Evolutionary conservation across 2,329 filamentous ascomycete genomes (phyloP).

Genomic region (Claviceps quebecensis): DNA sequence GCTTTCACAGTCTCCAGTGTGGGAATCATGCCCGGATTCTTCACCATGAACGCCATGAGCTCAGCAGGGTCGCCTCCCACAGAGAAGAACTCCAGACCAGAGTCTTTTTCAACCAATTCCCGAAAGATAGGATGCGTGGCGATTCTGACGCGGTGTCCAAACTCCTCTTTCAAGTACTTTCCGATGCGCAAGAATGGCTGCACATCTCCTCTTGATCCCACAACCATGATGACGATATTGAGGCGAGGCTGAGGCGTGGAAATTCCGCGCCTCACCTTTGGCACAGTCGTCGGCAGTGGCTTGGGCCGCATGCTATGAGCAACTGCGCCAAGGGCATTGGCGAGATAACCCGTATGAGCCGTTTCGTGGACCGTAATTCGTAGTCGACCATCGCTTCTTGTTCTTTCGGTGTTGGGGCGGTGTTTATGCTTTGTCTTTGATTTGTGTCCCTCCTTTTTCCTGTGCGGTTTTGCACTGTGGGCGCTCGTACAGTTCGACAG

Average conservation of each 20-base stretch:
- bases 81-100: slow-evolving; percentile 64
- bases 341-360: slow-evolving; percentile 54
- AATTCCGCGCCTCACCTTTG: slow-evolving; percentile 15
- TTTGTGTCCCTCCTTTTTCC: neutral
- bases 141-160: slow-evolving; percentile 62
- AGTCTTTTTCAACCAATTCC: slow-evolving; percentile 60
- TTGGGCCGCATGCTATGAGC: slow-evolving; percentile 25
- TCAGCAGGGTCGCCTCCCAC: slow-evolving; percentile 68
- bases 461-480: neutral
- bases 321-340: slow-evolving; percentile 56
- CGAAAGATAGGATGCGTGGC: slow-evolving; percentile 68
- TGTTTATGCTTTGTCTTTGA: slow-evolving; percentile 34
- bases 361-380: slow-evolving; percentile 61
- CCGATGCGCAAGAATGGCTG: slow-evolving; percentile 69
- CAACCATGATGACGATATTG: slow-evolving; percentile 75
- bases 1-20: slow-evolving; percentile 57
- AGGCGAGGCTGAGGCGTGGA: slow-evolving; percentile 33
- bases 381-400: slow-evolving; percentile 56
- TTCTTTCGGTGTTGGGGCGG: slow-evolving; percentile 48
- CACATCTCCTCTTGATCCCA: slow-evolving; percentile 65
- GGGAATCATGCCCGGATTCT: slow-evolving; percentile 67
- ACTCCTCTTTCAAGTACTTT: slow-evolving; percentile 54
- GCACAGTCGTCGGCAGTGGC: neutral
- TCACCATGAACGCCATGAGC: slow-evolving; percentile 81
- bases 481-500: neutral